phyloP scores from a whole-genome alignment of 2,329 filamentous ascomycete genomes.

The Aspergillus costaricaensis region DNA sequence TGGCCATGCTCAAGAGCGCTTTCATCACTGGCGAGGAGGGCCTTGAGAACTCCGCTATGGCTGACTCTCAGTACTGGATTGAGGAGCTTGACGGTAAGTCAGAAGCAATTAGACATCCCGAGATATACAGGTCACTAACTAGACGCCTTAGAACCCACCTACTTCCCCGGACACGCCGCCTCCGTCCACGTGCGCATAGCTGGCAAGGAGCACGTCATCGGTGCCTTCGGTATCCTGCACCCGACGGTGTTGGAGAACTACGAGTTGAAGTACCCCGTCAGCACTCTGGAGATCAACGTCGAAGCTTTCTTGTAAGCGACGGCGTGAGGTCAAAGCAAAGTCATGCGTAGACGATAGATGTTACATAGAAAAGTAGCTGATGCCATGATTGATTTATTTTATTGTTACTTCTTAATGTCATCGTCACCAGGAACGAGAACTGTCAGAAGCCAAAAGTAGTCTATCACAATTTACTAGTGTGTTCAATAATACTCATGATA shows the following conservation, averaged over 20 bases:
- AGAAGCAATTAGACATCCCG: neutral
- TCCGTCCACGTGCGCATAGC: slow-evolving; percentile 75
- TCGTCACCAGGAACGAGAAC: too few relatives aligned
- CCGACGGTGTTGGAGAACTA: slow-evolving; percentile 92
- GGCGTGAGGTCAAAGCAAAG: neutral
- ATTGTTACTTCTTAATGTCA: too few relatives aligned
- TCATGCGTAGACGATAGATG: slow-evolving; percentile 14
- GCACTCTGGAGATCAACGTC: slow-evolving; percentile 90
- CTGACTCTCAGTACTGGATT: slow-evolving; percentile 82
- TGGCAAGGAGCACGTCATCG: slow-evolving; percentile 75
- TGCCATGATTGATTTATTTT: slow-evolving; percentile 22
- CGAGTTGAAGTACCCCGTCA: slow-evolving; percentile 89
- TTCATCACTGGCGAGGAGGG: slow-evolving; percentile 79
- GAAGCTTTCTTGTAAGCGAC: slow-evolving; percentile 77
- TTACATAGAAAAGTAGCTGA: slow-evolving; percentile 23
- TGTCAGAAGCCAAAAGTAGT: too few relatives aligned
- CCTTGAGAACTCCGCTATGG: slow-evolving; percentile 59
- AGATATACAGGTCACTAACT: neutral
- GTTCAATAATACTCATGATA: too few relatives aligned
- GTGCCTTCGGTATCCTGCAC: slow-evolving; percentile 91
- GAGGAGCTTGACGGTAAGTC: slow-evolving; percentile 78
- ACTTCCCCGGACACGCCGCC: slow-evolving; percentile 87
- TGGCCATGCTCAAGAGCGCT: slow-evolving; percentile 84
- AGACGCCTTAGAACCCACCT: slow-evolving; percentile 68
- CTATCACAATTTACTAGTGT: too few relatives aligned